phyloP scores from a whole-genome alignment of 2,329 filamentous ascomycete genomes.

The Exophiala oligosperma region DNA sequence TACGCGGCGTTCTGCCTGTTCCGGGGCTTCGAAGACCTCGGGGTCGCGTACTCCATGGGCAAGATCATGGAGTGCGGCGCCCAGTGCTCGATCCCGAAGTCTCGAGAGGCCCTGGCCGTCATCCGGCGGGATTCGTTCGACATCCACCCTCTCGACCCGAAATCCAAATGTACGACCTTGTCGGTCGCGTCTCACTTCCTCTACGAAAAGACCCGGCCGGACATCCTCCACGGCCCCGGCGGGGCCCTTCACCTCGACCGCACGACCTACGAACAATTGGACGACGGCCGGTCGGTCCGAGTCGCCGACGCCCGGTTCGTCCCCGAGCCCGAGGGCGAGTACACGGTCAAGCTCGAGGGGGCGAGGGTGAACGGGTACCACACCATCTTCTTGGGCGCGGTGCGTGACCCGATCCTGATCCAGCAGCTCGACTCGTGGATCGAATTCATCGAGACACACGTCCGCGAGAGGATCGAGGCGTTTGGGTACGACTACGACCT shows the following conservation, averaged over 20 bases:
- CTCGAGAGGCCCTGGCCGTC: constrained; percentile 41
- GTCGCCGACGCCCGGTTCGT: constrained; percentile 52
- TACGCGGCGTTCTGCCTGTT: constrained; percentile 41
- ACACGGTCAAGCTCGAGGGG: constrained; percentile 53
- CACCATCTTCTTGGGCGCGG: constrained; percentile 48
- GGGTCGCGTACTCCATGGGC: constrained; percentile 52
- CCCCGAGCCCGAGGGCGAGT: constrained; percentile 45
- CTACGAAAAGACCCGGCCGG: constrained; percentile 55
- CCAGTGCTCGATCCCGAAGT: constrained; percentile 52
- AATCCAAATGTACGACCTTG: constrained; percentile 45
- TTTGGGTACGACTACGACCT: neutral
- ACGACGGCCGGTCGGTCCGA: constrained; percentile 39
- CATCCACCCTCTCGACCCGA: constrained; percentile 41
- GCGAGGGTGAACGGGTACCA: constrained; percentile 45
- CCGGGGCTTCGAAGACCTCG: constrained; percentile 35
- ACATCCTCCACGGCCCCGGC: constrained; percentile 49
- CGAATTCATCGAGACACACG: constrained; percentile 45
- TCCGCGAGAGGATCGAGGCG: constrained; percentile 34
- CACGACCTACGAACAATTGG: constrained; percentile 45
- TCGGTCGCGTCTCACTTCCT: constrained; percentile 54
- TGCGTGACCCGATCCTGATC: constrained; percentile 50
- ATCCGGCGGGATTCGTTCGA: constrained; percentile 50
- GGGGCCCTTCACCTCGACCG: constrained; percentile 45
- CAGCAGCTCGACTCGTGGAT: constrained; percentile 36
- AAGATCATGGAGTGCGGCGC: constrained; percentile 54